Evolutionary conservation across 208 protist species (phyloP).

Genomic region (Crithidia sp.): DNA sequence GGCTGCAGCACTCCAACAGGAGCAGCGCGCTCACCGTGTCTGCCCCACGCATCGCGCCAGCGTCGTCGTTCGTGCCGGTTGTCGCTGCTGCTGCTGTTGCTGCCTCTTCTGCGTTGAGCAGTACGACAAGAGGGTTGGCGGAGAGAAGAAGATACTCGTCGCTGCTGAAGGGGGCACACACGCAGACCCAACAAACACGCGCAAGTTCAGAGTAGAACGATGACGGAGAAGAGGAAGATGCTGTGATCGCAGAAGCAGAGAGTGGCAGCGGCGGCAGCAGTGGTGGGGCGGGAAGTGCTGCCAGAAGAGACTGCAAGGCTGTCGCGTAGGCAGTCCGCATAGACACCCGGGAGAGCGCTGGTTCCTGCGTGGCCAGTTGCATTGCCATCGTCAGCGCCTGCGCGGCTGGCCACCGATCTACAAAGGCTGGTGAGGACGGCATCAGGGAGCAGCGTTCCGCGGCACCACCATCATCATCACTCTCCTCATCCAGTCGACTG

Average conservation of each 20-base stretch:
- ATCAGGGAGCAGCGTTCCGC: background rate
- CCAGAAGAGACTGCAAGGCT: constrained; percentile 15
- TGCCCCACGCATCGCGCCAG: background rate
- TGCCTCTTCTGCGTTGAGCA: constrained; percentile 19
- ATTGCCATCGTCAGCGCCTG: constrained; percentile 32
- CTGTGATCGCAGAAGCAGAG: background rate
- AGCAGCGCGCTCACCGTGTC: constrained; percentile 14
- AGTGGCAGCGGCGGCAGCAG: background rate
- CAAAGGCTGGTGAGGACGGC: background rate
- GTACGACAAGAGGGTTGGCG: constrained; percentile 20
- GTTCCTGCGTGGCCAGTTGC: constrained; percentile 17
- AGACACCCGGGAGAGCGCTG: background rate
- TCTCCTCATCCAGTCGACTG: constrained; percentile 14
- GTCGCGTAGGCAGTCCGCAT: constrained; percentile 11
- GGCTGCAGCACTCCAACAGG: constrained; percentile 24
- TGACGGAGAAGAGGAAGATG: background rate
- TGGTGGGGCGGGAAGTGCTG: constrained; percentile 17
- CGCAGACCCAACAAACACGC: constrained; percentile 33
- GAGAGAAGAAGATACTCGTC: constrained; percentile 34
- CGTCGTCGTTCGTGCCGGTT: background rate
- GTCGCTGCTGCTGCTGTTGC: background rate
- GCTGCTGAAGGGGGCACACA: constrained; percentile 22
- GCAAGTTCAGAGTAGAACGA: constrained; percentile 11
- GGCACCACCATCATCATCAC: background rate
- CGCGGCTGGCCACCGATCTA: constrained; percentile 29